Conservation (phyloP, 495 filamentous ascomycete species). For the Chaetomium tenue region DNA sequence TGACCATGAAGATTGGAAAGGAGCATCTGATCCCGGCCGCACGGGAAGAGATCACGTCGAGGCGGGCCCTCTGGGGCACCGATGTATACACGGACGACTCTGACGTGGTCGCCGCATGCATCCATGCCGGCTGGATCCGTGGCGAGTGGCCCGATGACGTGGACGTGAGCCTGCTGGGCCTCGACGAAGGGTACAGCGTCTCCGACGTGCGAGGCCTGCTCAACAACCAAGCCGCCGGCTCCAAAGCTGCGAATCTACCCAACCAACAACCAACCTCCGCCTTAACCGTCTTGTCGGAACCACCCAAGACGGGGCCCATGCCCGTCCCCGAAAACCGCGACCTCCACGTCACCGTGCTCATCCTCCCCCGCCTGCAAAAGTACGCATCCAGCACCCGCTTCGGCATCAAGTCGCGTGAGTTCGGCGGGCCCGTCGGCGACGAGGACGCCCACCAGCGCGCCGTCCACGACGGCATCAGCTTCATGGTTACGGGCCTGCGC, state of each 20-base stretch:
- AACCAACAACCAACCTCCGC: conserved; percentile 22
- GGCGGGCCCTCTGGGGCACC: conserved; percentile 83
- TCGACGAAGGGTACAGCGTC: conserved; percentile 47
- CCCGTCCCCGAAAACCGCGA: conserved; percentile 62
- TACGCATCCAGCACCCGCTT: conserved; percentile 72
- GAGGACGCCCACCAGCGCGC: conserved; percentile 33
- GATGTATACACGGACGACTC: conserved; percentile 96
- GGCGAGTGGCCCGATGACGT: conserved; percentile 82
- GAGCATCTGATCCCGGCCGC: conserved; percentile 65
- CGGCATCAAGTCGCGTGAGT: conserved; percentile 76
- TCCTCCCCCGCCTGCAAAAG: conserved; percentile 72
- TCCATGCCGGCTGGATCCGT: conserved; percentile 88
- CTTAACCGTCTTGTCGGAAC: conserved; percentile 39
- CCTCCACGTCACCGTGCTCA: conserved; percentile 77
- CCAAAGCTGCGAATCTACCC: conserved; percentile 25
- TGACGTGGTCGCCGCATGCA: conserved; percentile 86
- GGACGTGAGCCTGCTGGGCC: conserved; percentile 61
- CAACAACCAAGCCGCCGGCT: conserved; percentile 12
- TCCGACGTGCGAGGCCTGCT: conserved; percentile 29
- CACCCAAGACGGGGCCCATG: conserved; percentile 51
- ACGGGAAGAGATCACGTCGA: conserved; percentile 76
- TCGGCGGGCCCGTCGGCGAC: conserved; percentile 49
- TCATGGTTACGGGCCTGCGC: conserved; percentile 70
- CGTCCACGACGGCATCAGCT: conserved; percentile 83
- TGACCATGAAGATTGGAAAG: conserved; percentile 81